Evolutionary conservation across 192 early-diverging fungal species (phyloP).

Genomic region (Coemansia sp.): DNA sequence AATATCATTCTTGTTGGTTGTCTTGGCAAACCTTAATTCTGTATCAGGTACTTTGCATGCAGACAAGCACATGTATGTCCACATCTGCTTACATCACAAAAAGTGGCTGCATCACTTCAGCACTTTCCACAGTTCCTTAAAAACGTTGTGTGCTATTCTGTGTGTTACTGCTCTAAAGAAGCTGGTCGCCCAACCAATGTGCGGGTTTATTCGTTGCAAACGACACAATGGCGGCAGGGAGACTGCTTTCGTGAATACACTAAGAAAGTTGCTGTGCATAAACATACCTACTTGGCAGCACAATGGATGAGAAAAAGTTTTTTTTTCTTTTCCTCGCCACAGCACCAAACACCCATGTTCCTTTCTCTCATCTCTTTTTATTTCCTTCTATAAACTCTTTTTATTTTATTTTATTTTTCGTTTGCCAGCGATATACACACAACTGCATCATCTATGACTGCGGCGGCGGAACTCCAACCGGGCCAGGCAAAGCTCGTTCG

Average conservation of each 20-base stretch:
- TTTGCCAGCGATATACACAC: not conserved
- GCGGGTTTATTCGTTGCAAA: not conserved
- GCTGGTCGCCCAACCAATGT: not conserved
- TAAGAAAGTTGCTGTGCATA: not conserved
- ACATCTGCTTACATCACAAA: not conserved
- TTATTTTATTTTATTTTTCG: not conserved
- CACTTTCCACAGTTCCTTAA: not conserved
- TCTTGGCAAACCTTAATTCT: too few relatives aligned
- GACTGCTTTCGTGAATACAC: not conserved
- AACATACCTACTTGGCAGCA: not conserved
- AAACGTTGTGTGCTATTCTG: not conserved
- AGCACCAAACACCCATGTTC: slow-evolving; percentile 1
- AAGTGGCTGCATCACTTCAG: not conserved
- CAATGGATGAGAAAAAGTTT: not conserved
- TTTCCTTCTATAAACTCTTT: not conserved
- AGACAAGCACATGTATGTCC: not conserved
- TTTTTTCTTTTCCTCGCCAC: not conserved
- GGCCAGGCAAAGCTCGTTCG: not conserved
- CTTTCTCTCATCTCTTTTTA: not conserved
- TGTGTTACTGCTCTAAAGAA: not conserved
- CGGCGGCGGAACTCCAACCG: not conserved
- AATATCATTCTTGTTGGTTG: not conserved
- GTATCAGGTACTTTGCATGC: not conserved
- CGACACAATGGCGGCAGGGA: slow-evolving; percentile 1
- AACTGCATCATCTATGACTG: not conserved